phyloP scores from a whole-genome alignment of 2,329 filamentous ascomycete genomes.

The Fusarium haematococcum region DNA sequence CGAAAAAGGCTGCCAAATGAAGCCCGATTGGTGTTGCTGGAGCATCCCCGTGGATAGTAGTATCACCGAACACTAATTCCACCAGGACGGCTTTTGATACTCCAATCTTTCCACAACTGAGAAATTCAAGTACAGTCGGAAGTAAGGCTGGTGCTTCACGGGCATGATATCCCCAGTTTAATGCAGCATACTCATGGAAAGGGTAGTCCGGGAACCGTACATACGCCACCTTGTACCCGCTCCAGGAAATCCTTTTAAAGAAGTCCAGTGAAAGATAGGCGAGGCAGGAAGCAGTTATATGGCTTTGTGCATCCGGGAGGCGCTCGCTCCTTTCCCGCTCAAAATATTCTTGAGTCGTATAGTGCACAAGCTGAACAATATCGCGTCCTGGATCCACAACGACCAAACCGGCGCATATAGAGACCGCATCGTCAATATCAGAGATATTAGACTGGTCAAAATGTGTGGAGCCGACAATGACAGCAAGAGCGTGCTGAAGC shows the following conservation, averaged over 20 bases:
- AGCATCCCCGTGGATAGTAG: too few species aligned
- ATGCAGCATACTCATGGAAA: neutral
- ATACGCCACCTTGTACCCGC: too few species aligned
- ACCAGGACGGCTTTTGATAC: too few species aligned
- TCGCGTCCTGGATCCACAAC: neutral
- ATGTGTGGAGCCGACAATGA: neutral
- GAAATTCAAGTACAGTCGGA: neutral
- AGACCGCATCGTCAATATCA: neutral
- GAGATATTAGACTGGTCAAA: neutral
- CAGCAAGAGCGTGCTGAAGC: neutral
- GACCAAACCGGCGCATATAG: neutral
- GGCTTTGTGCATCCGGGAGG: constrained; percentile 39
- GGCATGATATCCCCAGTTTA: neutral
- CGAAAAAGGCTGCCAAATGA: neutral
- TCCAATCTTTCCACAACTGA: neutral
- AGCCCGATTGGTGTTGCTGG: neutral
- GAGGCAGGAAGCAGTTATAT: neutral
- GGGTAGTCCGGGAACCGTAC: too few species aligned
- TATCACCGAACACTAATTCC: too few species aligned
- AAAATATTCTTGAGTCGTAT: constrained; percentile 58
- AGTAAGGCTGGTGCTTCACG: neutral
- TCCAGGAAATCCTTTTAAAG: too few species aligned
- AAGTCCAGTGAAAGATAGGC: neutral
- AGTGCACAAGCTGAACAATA: constrained; percentile 15
- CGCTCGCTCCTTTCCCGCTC: constrained; percentile 38